Evolutionary conservation across 1,284 basidiomycete species (phyloP).

Genomic region (Fomitopsis schrenkii): DNA sequence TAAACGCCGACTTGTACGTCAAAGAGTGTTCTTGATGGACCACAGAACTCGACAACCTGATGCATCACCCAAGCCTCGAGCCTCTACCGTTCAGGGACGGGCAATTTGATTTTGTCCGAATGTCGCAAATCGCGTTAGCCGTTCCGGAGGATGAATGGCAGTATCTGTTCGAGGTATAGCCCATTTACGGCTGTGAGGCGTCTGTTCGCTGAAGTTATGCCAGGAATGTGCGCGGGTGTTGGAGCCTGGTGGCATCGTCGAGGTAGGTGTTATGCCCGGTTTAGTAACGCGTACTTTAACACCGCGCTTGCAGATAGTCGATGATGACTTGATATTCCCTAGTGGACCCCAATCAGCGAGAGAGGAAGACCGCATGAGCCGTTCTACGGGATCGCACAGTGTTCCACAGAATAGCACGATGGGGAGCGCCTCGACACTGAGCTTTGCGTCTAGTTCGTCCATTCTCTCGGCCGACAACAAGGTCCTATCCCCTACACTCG

Average conservation of each 20-base stretch:
- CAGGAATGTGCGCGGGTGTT: conserved; percentile 66
- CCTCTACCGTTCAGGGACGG: conserved; percentile 52
- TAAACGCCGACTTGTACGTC: conserved; percentile 61
- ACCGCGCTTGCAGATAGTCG: conserved; percentile 45
- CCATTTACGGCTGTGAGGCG: background rate
- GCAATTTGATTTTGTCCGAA: conserved; percentile 62
- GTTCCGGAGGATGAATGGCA: conserved; percentile 64
- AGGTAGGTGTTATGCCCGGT: conserved; percentile 37
- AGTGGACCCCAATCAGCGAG: conserved; percentile 24
- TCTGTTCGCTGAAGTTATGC: background rate
- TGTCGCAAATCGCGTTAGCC: conserved; percentile 57
- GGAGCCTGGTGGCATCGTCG: conserved; percentile 55
- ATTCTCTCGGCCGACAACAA: conserved; percentile 1
- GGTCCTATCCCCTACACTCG: background rate
- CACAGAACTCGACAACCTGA: background rate
- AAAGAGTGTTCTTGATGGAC: background rate
- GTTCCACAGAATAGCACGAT: background rate
- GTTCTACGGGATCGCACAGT: background rate
- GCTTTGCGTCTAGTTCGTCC: conserved; percentile 1
- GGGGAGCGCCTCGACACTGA: conserved; percentile 4
- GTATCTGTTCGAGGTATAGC: conserved; percentile 30
- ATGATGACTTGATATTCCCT: conserved; percentile 72
- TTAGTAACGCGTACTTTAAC: conserved; percentile 2
- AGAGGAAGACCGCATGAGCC: background rate
- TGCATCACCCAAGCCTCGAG: conserved; percentile 43